These are phyloP conservation scores for Backusella tuberculispora DNA, from an alignment of 192 early-diverging fungal genomes.

Conservation along the genomic window DNA sequence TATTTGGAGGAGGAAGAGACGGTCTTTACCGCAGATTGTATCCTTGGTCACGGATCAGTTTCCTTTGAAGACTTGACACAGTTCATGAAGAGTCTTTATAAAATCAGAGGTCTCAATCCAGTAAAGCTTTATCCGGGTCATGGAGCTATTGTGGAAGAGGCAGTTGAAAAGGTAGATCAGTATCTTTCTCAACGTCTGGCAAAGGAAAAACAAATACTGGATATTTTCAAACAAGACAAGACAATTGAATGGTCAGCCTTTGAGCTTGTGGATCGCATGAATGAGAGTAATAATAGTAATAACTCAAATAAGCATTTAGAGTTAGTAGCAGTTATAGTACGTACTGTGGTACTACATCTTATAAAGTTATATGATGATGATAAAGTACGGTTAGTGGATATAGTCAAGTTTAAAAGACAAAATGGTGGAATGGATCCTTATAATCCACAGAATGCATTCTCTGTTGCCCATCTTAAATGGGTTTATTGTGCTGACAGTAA, in stretches of 20 bases:
- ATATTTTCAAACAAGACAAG: slow-evolving; percentile 18
- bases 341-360: slow-evolving; percentile 2
- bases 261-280: slow-evolving; percentile 11
- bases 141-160: slow-evolving; percentile 74
- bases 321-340: background rate
- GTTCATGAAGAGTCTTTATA: slow-evolving; percentile 70
- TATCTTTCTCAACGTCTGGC: slow-evolving; percentile 78
- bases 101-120: slow-evolving; percentile 50
- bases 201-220: slow-evolving; percentile 78
- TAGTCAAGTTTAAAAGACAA: background rate
- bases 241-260: background rate
- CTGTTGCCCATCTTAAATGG: slow-evolving; percentile 3
- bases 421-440: background rate
- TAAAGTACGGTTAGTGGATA: background rate
- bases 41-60: slow-evolving; percentile 84
- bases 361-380: slow-evolving; percentile 10
- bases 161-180: slow-evolving; percentile 61
- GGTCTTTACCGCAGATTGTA: slow-evolving; percentile 79
- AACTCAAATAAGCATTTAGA: background rate
- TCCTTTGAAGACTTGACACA: slow-evolving; percentile 73
- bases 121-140: slow-evolving; percentile 65
- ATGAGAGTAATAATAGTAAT: background rate
- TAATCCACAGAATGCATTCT: slow-evolving; percentile 8
- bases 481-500: slow-evolving; percentile 1
- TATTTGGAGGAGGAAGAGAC: slow-evolving; percentile 65